Base-by-base conservation (phyloP, 1,284 basidiomycete genomes). In the Ceratobasidium sp. region DNA sequence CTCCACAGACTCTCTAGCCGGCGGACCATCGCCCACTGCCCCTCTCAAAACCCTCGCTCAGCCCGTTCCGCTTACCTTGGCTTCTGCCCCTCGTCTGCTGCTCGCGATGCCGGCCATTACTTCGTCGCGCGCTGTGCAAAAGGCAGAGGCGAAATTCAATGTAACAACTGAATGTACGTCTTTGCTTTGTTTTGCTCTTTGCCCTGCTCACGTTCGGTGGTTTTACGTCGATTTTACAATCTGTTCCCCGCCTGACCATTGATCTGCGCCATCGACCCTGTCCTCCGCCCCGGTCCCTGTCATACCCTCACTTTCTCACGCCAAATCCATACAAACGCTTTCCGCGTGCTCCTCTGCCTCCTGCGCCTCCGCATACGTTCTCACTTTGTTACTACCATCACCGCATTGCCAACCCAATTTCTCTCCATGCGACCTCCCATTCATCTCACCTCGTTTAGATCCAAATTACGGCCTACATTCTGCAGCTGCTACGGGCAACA, bases 391-490 rank as follows among this genome's bases (percentile, higher is more conserved):
- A 56, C 33, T 51, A 33, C 62, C 46, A 30, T 36, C 46, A n/a
- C n/a, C n/a, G n/a, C n/a, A n/a, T n/a, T n/a, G n/a, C n/a, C n/a
- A n/a, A n/a, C n/a, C n/a, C n/a, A n/a, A n/a, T n/a, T n/a, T n/a
- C 36, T 66, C 49, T 66, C 48, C 30, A 36, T 23, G 48, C 25
- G 63, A 66, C 63, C 14, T 54, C 63, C n/a, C 30, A 54, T 33
- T 33, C 46, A 40, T 54, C 48, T 40, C 67, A n/a, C 46, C 56
- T 67, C 36, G 30, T n/a, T 2, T 76, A 95, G 94, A 92, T 77
- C 90, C 92, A 38, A 90, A 92, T 78, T 88, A 95, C 71, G 92
- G 92, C 66, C 83, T 97, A 7, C 95, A 97, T 79, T 87, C 89
- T n/a, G 95, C 95, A 14, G 92, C 92, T 1, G 90, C 90, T 4